Evolutionary conservation across 2,329 filamentous ascomycete genomes (phyloP).

Genomic region (Albifimbria verrucaria): DNA sequence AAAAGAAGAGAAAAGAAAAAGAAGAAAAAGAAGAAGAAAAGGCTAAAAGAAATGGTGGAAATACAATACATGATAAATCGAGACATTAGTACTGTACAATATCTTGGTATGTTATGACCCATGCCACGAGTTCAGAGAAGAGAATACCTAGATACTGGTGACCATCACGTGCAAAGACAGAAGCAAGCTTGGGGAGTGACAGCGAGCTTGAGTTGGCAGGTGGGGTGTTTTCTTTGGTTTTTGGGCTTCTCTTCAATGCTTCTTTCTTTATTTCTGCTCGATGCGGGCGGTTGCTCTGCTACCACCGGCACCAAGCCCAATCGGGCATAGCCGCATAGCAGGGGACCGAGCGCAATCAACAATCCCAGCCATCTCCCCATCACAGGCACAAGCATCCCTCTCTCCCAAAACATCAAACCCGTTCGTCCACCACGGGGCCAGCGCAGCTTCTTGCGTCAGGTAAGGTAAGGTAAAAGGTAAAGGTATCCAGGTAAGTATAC

Average conservation of each 20-base stretch:
- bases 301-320: not conserved
- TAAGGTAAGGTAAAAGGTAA: not conserved
- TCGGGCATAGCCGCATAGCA: not conserved
- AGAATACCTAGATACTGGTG: no score
- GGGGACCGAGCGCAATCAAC: not conserved
- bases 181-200: no score
- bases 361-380: not conserved
- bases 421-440: not conserved
- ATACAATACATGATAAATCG: not conserved
- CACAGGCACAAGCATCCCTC: not conserved
- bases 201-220: not conserved
- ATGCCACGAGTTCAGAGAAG: no score
- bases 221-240: not conserved
- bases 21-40: no score
- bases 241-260: not conserved
- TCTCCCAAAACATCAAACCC: not conserved
- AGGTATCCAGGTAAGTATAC: constrained; percentile 1
- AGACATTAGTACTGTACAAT: no score
- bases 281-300: not conserved
- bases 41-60: not conserved
- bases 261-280: no score
- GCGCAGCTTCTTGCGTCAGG: not conserved
- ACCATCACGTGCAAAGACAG: no score
- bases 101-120: no score
- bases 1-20: no score